Conservation (phyloP, 371 early-diverging fungal genomes). For the Syncephalis fuscata region DNA sequence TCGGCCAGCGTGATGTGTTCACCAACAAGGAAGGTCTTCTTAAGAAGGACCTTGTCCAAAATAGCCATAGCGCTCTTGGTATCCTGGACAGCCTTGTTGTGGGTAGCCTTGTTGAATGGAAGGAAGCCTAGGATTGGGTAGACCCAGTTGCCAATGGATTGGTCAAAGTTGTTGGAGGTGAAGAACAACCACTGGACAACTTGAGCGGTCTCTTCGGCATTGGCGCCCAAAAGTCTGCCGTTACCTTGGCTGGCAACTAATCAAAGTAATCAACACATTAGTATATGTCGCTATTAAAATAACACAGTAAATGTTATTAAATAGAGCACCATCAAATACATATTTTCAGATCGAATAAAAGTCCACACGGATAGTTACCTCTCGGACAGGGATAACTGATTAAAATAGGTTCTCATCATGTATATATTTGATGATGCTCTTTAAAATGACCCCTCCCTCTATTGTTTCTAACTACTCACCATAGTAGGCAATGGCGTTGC, state of each 20-base stretch:
- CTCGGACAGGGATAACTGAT: conserved; percentile 40
- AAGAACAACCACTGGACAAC: conserved; percentile 66
- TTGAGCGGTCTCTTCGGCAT: conserved; percentile 49
- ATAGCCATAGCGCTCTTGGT: conserved; percentile 37
- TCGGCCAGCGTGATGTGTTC: conserved; percentile 84
- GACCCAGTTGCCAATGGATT: conserved; percentile 32
- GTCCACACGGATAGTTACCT: neutral
- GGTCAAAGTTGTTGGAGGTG: conserved; percentile 39
- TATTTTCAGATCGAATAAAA: neutral
- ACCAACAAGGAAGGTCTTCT: conserved; percentile 81
- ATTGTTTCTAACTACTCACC: conserved; percentile 21
- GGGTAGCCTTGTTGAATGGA: conserved; percentile 45
- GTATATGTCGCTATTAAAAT: conserved; percentile 1
- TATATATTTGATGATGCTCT: neutral
- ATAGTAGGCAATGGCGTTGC: conserved; percentile 78
- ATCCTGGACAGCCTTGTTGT: conserved; percentile 46
- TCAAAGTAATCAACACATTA: neutral
- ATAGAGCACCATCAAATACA: too few species aligned
- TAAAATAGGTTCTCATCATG: conserved; percentile 11
- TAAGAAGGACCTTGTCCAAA: conserved; percentile 54
- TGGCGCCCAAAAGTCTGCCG: conserved; percentile 39
- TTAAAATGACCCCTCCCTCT: neutral
- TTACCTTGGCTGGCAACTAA: conserved; percentile 44
- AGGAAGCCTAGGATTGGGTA: conserved; percentile 45
- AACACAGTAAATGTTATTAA: too few species aligned